Evolutionary conservation across 495 filamentous ascomycete species (phyloP).

Genomic region (Penicillium lividum): DNA sequence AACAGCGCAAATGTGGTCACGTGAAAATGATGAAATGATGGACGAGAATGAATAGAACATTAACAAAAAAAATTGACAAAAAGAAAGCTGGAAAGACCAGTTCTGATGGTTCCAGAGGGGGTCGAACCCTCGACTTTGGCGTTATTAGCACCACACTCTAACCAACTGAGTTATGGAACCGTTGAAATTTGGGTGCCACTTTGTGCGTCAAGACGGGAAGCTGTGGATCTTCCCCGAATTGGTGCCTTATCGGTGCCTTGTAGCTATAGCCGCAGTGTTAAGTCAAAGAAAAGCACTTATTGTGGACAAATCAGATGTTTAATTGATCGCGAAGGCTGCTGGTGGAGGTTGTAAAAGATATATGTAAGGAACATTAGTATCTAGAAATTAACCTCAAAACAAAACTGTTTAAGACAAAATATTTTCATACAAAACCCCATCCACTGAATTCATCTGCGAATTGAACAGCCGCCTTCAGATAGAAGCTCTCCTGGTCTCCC

Average conservation of each 20-base stretch:
- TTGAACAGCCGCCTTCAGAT: conserved; percentile 74
- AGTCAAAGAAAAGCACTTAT: no score
- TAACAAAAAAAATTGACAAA: neutral
- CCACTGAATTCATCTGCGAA: conserved; percentile 77
- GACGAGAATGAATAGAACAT: no score
- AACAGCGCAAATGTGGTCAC: neutral
- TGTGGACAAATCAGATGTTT: no score
- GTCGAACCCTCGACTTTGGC: conserved; percentile 35
- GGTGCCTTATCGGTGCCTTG: no score
- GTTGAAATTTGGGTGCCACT: neutral
- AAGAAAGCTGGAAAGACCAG: neutral
- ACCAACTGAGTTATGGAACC: conserved; percentile 39
- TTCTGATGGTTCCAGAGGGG: neutral
- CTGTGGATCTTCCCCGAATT: neutral
- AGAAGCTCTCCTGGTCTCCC: conserved; percentile 77
- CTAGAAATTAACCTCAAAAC: no score
- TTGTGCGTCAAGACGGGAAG: neutral
- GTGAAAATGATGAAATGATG: neutral
- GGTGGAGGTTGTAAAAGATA: no score
- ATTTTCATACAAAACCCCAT: conserved; percentile 59
- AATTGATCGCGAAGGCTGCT: no score
- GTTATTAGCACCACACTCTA: conserved; percentile 43
- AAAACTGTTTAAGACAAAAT: no score
- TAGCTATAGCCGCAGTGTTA: no score
- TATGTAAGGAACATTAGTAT: no score